Base-by-base conservation (phyloP, 768 basidiomycete species). In the Russula vinacea region DNA sequence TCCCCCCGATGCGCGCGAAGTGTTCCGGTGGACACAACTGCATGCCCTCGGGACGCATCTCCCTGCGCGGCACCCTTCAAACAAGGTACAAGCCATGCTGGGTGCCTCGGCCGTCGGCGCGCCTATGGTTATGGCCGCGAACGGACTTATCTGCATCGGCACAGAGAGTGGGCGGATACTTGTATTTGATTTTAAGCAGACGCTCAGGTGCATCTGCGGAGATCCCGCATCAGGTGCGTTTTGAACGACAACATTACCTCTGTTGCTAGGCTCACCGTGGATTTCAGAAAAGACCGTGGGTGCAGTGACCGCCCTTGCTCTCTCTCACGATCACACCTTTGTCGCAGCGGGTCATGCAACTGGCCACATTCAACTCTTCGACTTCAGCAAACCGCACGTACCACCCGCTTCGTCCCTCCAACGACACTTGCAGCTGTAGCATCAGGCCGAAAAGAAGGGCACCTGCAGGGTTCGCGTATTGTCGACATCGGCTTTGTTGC, bases 291-390 rank as follows among this genome's bases (percentile, higher is more conserved):
- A 78, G 69, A 74, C 76, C 3, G 76, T 87, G 11, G 92, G 93
- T 22, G 75, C 91, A 16, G 90, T 94, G 9, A 95, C 91, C n/a
- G 90, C 95, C 1, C 75, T 99, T 16, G 88, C 92, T 0, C 78
- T 99, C 52, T 97, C 95, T 10, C 86, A 92, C 70, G 97, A 99
- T 72, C 92, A 94, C 69, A 98, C 95, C 1, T 97, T 87, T 73
- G 79, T 98, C 55, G 96, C 89, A 0, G 88, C 88, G 2, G 97
- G 97, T 0, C 93, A 98, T 75, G 79, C 84, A 6, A 82, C 81
- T 2, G 97, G 96, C 3, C 81, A 92, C 69, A 85, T 99, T 52
- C 88, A 90, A 70, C 80, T 99, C 1, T 98, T 88, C 73, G 87
- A 96, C 66, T 74, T 98, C 58, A 81, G 85, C 62, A 82, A 84